A percentile compares a stretch with the other conserved stretches of the same genome.
Conservation (phyloP, 805 yeast species). For the Helenozyma baotianmanensis region DNA sequence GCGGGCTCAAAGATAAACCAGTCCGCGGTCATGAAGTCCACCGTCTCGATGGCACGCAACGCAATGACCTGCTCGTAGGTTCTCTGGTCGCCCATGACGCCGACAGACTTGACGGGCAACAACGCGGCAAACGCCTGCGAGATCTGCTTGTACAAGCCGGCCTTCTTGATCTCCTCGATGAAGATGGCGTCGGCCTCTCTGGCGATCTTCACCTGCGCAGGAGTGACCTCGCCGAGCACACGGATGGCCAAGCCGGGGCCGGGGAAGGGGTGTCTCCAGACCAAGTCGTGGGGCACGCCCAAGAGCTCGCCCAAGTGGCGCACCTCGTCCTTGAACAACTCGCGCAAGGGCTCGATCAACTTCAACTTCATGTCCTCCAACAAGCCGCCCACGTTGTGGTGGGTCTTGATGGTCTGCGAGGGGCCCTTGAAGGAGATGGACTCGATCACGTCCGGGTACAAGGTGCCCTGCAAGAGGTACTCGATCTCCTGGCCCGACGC, state of each 20-base stretch:
- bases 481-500: slow-evolving; percentile 86
- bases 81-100: slow-evolving; percentile 99
- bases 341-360: slow-evolving; percentile 97
- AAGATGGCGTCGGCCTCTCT: slow-evolving; percentile 95
- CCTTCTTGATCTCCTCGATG: slow-evolving; percentile 91
- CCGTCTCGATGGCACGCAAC: slow-evolving; percentile 94
- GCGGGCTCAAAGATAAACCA: slow-evolving; percentile 93
- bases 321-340: slow-evolving; percentile 97
- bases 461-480: slow-evolving; percentile 91
- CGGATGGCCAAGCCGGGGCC: slow-evolving; percentile 99
- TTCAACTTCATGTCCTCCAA: slow-evolving; percentile 97
- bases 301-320: slow-evolving; percentile 91
- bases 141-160: slow-evolving; percentile 87
- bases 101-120: slow-evolving; percentile 96
- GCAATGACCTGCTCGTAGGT: slow-evolving; percentile 99
- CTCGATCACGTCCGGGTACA: slow-evolving; percentile 98
- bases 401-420: slow-evolving; percentile 98
- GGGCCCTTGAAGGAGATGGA: slow-evolving; percentile 99
- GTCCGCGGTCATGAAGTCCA: slow-evolving; percentile 99
- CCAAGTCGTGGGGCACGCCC: slow-evolving; percentile 94
- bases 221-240: slow-evolving; percentile 94
- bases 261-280: slow-evolving; percentile 99
- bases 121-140: slow-evolving; percentile 98
- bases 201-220: slow-evolving; percentile 89
- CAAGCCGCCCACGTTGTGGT: slow-evolving; percentile 98